Base-by-base conservation (phyloP, 192 early-diverging fungal genomes). In the Geranomyces variabilis region DNA sequence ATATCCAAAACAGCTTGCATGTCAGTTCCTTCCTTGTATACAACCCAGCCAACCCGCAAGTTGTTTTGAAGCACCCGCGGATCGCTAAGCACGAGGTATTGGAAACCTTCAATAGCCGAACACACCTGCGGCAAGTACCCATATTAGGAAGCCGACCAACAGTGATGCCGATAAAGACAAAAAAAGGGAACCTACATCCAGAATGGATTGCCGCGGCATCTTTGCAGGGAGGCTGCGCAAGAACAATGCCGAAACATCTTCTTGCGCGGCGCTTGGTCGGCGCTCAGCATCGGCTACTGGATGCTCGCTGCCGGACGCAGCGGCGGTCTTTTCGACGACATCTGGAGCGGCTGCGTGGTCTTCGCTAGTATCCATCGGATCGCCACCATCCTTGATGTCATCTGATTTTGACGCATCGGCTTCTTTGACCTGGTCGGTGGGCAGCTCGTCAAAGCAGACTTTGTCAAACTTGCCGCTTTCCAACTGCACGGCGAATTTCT, bases 1-100 rank as follows among this genome's bases (percentile, higher is more conserved):
- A 79, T 75, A 24, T 86, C 82, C 70, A 88, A 74, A 22, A 91
- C 90, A 47, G 77, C 80, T 14, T 89, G 86, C 77, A 96, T 84
- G 72, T 96, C 90, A 4, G 92, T 91, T 22, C 89, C 93, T 29
- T 91, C 81, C 57, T 90, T 85, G 70, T 97, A 96, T 24, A 90
- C 86, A 69, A 94, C 89, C 96, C 96, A 98, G 13, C 94, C 96
- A 66, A 95, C 84, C 17, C 96, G 90, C 75, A 91, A 86, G 77
- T 91, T 91, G 68, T 93, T 89, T 76, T 93, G 92, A 72, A 86
- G 82, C 33, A 92, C 86, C 22, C 87, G 87, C 1, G 96, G 95
- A 67, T 96, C 95, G 15, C 92, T 92, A 7, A 98, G 76, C 13
- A 91, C 89, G 33, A 96, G 79, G 78, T 91, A 90, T 70, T 91